Evolutionary conservation across 192 early-diverging fungal species (phyloP).

Genomic region (Thoreauomyces humboldtii): DNA sequence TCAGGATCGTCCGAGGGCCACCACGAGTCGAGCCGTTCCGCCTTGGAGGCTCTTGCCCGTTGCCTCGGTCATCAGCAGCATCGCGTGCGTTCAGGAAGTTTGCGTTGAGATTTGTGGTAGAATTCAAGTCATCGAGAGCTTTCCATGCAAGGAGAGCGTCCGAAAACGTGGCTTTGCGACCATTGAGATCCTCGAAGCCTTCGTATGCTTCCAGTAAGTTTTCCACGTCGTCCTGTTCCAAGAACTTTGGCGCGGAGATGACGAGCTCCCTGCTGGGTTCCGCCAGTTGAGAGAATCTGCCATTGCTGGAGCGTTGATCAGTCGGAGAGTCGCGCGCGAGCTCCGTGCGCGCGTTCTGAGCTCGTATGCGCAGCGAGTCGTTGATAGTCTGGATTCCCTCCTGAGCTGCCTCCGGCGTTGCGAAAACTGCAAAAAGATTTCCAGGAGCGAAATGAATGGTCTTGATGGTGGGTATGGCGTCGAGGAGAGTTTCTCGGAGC

Average conservation of each 20-base stretch:
- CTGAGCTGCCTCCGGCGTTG: neutral
- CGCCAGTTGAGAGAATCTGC: too few species aligned
- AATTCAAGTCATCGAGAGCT: slow-evolving; percentile 10
- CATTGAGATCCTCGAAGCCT: slow-evolving; percentile 12
- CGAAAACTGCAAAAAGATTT: slow-evolving; percentile 15
- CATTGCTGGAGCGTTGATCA: neutral
- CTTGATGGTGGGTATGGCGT: neutral
- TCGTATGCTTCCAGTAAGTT: neutral
- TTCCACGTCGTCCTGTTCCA: slow-evolving; percentile 6
- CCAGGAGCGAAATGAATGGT: slow-evolving; percentile 6
- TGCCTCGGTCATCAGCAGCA: too few species aligned
- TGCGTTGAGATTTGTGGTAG: slow-evolving; percentile 15
- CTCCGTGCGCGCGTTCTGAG: slow-evolving; percentile 13
- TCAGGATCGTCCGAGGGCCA: neutral
- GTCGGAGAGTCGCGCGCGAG: neutral
- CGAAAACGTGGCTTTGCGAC: slow-evolving; percentile 14
- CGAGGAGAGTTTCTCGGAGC: slow-evolving; percentile 19
- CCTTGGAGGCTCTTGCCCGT: neutral
- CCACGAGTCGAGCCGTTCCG: neutral
- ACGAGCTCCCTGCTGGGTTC: slow-evolving; percentile 13
- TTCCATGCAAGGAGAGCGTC: slow-evolving; percentile 13
- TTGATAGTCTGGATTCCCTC: slow-evolving; percentile 1
- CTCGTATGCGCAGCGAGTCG: slow-evolving; percentile 1
- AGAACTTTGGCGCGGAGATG: slow-evolving; percentile 7
- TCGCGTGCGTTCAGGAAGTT: slow-evolving; percentile 2